Conservation (phyloP, 1,284 basidiomycete genomes). For the Boletus austroedulis region DNA sequence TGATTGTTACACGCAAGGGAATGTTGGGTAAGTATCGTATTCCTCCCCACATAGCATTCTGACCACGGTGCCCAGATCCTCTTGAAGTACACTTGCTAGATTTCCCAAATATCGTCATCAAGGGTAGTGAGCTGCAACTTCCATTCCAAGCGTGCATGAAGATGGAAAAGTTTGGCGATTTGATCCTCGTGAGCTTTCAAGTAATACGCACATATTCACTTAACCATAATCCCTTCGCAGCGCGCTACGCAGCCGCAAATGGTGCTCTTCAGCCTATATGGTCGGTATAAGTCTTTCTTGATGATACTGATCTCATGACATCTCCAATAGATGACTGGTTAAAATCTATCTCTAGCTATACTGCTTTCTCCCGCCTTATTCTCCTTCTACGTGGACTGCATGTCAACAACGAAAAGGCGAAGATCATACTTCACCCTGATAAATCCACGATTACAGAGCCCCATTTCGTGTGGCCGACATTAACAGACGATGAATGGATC, state of each 20-base stretch:
- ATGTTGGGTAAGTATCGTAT: conserved; percentile 73
- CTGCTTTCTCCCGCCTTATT: conserved; percentile 97
- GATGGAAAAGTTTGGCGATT: conserved; percentile 99
- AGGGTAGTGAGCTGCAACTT: conserved; percentile 95
- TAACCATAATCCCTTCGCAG: conserved; percentile 35
- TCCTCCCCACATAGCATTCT: neutral
- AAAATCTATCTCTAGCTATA: conserved; percentile 98
- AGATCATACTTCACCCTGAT: conserved; percentile 90
- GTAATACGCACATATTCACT: neutral
- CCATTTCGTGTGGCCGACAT: conserved; percentile 97
- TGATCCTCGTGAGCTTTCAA: conserved; percentile 67
- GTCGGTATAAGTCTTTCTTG: conserved; percentile 36
- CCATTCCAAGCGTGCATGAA: conserved; percentile 99
- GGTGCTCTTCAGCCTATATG: conserved; percentile 98
- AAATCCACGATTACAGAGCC: conserved; percentile 96
- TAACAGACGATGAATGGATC: conserved; percentile 98
- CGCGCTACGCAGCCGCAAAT: conserved; percentile 98
- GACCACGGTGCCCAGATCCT: conserved; percentile 56
- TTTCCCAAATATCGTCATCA: conserved; percentile 99
- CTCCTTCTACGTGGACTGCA: conserved; percentile 94
- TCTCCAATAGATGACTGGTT: conserved; percentile 84
- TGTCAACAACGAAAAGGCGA: conserved; percentile 99
- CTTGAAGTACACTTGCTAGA: conserved; percentile 98
- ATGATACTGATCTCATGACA: conserved; percentile 7
- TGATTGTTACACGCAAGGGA: conserved; percentile 99